phyloP scores from a whole-genome alignment of 2,329 filamentous ascomycete species.

The Zymoseptoria tritici region DNA sequence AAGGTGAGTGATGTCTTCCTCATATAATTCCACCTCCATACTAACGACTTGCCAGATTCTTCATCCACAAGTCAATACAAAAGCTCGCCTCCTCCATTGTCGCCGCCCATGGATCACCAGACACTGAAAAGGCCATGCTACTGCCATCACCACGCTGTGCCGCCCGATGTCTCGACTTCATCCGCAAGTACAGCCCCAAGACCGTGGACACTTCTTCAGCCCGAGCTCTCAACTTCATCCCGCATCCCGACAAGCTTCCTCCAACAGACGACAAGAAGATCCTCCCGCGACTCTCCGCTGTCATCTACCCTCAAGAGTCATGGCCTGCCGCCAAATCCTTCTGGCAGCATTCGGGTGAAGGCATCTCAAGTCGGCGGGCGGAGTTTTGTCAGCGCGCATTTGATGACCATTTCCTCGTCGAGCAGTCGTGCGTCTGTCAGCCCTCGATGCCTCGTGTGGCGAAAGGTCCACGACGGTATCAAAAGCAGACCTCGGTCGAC shows the following conservation, averaged over 20 bases:
- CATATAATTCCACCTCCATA: neutral
- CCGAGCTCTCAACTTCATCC: conserved; percentile 54
- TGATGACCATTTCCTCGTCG: conserved; percentile 58
- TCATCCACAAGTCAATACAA: conserved; percentile 76
- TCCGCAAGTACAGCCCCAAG: conserved; percentile 52
- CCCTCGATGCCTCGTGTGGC: conserved; percentile 33
- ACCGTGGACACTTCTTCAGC: conserved; percentile 42
- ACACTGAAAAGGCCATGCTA: conserved; percentile 63
- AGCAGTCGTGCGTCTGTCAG: conserved; percentile 35
- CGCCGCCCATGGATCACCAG: conserved; percentile 52
- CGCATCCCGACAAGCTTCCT: conserved; percentile 47
- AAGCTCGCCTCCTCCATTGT: conserved; percentile 64
- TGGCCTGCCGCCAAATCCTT: conserved; percentile 80
- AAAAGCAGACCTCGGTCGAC: conserved; percentile 52
- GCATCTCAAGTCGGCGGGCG: conserved; percentile 80
- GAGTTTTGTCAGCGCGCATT: conserved; percentile 80
- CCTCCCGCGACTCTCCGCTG: conserved; percentile 41
- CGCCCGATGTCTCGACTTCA: conserved; percentile 66
- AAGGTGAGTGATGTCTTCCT: conserved; percentile 43
- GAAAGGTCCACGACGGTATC: conserved; percentile 77
- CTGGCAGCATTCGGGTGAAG: conserved; percentile 95
- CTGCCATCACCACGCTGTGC: conserved; percentile 69
- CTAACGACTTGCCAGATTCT: conserved; percentile 56
- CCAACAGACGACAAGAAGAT: conserved; percentile 37
- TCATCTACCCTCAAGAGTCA: conserved; percentile 61